Evolutionary conservation across 306 rosid genomes (phyloP).

Genomic region (Abrus precatorius): DNA sequence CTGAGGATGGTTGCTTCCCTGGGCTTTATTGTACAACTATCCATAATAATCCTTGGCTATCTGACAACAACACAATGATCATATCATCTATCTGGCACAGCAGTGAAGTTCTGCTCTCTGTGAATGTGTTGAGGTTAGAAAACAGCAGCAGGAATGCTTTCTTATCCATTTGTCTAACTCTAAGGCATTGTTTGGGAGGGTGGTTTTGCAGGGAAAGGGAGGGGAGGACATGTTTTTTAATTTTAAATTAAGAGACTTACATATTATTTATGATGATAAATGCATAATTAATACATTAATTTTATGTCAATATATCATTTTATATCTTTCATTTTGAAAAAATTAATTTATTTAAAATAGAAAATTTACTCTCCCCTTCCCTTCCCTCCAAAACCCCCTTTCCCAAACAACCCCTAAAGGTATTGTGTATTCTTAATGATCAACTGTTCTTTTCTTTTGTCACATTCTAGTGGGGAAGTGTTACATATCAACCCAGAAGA

Average conservation of each 20-base stretch:
- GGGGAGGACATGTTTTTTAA: no score
- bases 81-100: slow-evolving; percentile 79
- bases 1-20: slow-evolving; percentile 83
- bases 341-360: no score
- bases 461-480: slow-evolving; percentile 65
- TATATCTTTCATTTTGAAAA: no score
- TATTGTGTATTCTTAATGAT: slow-evolving; percentile 10
- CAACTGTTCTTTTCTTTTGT: neutral
- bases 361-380: no score
- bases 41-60: slow-evolving; percentile 77
- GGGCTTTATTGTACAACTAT: slow-evolving; percentile 73
- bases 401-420: neutral
- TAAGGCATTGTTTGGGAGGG: no score
- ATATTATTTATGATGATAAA: no score
- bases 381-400: no score
- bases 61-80: slow-evolving; percentile 79
- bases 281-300: no score
- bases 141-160: slow-evolving; percentile 4
- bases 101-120: slow-evolving; percentile 76
- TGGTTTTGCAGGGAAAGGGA: no score
- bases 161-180: neutral
- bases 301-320: no score
- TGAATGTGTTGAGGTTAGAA: slow-evolving; percentile 77
- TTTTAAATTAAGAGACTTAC: no score
- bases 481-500: slow-evolving; percentile 64